A percentile compares a stretch with the other conserved stretches of the same genome.
phyloP scores from a whole-genome alignment of 257 asterid species.

The Rauvolfia tetraphylla region DNA sequence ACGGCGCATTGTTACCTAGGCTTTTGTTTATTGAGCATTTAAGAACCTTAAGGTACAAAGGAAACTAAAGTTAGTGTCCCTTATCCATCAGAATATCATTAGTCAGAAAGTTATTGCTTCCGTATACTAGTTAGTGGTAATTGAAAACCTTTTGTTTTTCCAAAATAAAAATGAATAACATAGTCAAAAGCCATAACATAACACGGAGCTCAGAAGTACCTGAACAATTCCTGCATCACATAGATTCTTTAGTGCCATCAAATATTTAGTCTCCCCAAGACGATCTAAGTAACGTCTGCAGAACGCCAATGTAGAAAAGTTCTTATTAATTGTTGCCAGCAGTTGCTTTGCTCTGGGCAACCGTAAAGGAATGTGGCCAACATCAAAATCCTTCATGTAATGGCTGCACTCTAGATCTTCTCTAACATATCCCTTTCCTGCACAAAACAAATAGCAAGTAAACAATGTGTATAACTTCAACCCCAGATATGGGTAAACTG shows the following conservation, averaged over 20 bases:
- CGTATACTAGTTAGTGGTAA: too few species aligned
- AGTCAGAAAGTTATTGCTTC: background rate
- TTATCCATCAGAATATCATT: background rate
- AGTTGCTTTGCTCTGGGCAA: slow-evolving; percentile 90
- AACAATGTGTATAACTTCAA: background rate
- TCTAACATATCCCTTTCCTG: slow-evolving; percentile 93
- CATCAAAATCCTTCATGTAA: slow-evolving; percentile 97
- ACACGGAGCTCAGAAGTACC: slow-evolving; percentile 34
- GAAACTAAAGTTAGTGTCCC: background rate
- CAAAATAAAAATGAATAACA: background rate
- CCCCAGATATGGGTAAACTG: background rate
- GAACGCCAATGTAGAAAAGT: slow-evolving; percentile 91
- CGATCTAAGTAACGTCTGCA: slow-evolving; percentile 95
- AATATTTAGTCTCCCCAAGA: slow-evolving; percentile 85
- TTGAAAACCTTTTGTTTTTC: too few species aligned
- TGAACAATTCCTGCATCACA: slow-evolving; percentile 92
- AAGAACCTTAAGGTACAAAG: background rate
- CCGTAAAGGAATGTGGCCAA: slow-evolving; percentile 84
- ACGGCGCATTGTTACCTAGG: too few species aligned
- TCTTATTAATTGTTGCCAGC: slow-evolving; percentile 81
- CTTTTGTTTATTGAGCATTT: too few species aligned
- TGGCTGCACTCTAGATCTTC: slow-evolving; percentile 99
- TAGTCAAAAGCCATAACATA: background rate
- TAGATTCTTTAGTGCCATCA: slow-evolving; percentile 94
- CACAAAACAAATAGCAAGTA: slow-evolving; percentile 15